Conservation (phyloP, 768 basidiomycete genomes). For the Mycena maculata region DNA sequence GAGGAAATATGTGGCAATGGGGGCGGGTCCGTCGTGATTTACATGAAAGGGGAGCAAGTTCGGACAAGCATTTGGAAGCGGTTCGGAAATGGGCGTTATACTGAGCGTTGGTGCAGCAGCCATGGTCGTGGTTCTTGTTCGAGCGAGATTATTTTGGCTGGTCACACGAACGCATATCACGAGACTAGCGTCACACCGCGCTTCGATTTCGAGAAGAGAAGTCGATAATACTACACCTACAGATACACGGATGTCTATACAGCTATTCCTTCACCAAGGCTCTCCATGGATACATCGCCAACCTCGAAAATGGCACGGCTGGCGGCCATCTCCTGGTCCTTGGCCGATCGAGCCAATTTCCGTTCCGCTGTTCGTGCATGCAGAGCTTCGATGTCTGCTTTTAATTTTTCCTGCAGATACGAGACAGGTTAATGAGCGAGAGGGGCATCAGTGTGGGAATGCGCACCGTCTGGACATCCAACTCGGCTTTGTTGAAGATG, state of each 20-base stretch:
- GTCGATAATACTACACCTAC: slow-evolving; percentile 20
- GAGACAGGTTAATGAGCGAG: not conserved
- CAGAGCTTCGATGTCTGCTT: slow-evolving; percentile 68
- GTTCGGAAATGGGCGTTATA: slow-evolving; percentile 15
- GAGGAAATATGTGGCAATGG: slow-evolving; percentile 79
- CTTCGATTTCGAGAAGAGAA: not conserved
- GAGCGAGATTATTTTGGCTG: not conserved
- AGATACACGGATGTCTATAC: slow-evolving; percentile 24
- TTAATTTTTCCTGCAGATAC: slow-evolving; percentile 61
- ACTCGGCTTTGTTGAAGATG: slow-evolving; percentile 67
- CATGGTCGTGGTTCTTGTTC: slow-evolving; percentile 19
- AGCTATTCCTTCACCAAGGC: slow-evolving; percentile 21
- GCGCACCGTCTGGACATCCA: slow-evolving; percentile 69
- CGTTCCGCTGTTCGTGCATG: slow-evolving; percentile 43
- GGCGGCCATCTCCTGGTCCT: slow-evolving; percentile 11
- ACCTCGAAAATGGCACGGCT: slow-evolving; percentile 19
- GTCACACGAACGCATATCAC: slow-evolving; percentile 11
- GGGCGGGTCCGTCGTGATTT: slow-evolving; percentile 74
- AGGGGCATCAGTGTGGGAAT: not conserved
- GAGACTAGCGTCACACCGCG: slow-evolving; percentile 28
- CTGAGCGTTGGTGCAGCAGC: slow-evolving; percentile 21
- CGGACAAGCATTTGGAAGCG: slow-evolving; percentile 60
- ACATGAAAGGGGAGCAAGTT: slow-evolving; percentile 90
- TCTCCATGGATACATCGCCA: slow-evolving; percentile 26
- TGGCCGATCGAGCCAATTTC: slow-evolving; percentile 22